These are phyloP conservation scores for Cerrena zonata DNA, from an alignment of 1,284 basidiomycete species.

Conservation along the genomic window DNA sequence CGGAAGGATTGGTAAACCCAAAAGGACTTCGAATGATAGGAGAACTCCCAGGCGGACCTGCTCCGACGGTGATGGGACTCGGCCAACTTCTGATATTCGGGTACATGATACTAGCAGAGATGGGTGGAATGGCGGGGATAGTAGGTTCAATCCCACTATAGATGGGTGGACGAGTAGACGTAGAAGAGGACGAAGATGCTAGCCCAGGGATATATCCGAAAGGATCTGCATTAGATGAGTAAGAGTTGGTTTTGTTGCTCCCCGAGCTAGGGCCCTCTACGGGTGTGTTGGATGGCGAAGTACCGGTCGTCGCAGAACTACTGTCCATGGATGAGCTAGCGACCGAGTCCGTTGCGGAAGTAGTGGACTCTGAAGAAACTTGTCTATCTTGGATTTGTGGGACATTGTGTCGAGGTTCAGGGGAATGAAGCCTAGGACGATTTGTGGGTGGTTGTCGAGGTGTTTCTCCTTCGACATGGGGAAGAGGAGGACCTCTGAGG, in stretches of 20 bases:
- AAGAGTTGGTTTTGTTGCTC: neutral
- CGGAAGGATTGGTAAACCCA: neutral
- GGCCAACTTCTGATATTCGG: neutral
- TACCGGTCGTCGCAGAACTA: neutral
- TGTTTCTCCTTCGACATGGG: slow-evolving; percentile 25
- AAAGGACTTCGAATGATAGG: neutral
- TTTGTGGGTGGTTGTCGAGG: slow-evolving; percentile 35
- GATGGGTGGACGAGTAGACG: neutral
- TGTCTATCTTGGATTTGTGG: slow-evolving; percentile 16
- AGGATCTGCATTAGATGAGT: slow-evolving; percentile 13
- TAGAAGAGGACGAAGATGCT: neutral
- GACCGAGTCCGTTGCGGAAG: slow-evolving; percentile 10
- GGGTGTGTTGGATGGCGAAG: neutral
- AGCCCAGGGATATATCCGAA: slow-evolving; percentile 20
- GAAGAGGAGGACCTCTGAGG: slow-evolving; percentile 39
- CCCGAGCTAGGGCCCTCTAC: neutral
- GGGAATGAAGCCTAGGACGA: slow-evolving; percentile 38
- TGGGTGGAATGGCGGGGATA: neutral
- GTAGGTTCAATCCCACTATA: neutral
- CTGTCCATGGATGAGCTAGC: neutral
- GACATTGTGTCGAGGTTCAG: slow-evolving; percentile 5
- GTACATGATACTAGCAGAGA: neutral
- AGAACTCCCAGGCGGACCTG: neutral
- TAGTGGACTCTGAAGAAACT: slow-evolving; percentile 14
- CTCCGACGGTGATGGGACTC: neutral